A percentile compares a stretch with the other conserved stretches of the same genome.
phyloP scores from a whole-genome alignment of 2,329 filamentous ascomycete species.

The Colletotrichum tropicicola region DNA sequence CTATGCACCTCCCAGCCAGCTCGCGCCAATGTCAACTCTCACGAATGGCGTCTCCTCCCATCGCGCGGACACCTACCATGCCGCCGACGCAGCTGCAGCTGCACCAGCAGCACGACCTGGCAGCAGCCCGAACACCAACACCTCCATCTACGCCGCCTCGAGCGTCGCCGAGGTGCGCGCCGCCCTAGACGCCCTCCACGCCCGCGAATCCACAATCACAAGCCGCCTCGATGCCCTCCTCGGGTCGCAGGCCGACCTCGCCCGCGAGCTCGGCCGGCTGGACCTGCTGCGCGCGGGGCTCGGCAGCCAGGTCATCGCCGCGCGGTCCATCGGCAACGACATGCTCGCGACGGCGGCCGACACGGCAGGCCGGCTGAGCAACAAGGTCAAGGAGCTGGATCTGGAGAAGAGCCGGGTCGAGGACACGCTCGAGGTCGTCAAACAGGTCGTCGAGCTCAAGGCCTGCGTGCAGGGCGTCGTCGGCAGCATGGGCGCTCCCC shows the following conservation, averaged over 20 bases:
- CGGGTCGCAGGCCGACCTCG: constrained; percentile 85
- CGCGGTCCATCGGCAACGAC: constrained; percentile 84
- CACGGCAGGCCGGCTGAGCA: constrained; percentile 86
- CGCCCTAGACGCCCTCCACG: constrained; percentile 78
- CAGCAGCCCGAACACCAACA: constrained; percentile 17
- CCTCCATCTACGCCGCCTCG: constrained; percentile 72
- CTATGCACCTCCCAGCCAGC: constrained; percentile 52
- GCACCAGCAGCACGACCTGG: constrained; percentile 12
- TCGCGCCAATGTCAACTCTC: constrained; percentile 57
- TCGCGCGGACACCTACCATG: constrained; percentile 42
- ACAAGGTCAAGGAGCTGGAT: constrained; percentile 87
- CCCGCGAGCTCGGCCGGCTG: constrained; percentile 85
- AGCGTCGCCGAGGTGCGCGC: constrained; percentile 83
- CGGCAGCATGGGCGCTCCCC: constrained; percentile 95
- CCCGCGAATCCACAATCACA: constrained; percentile 79
- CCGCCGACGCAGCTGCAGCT: constrained; percentile 25
- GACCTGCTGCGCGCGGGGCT: constrained; percentile 90
- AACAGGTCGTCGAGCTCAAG: constrained; percentile 96
- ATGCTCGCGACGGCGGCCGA: constrained; percentile 89
- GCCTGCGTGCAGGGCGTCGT: constrained; percentile 94
- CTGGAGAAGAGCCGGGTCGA: constrained; percentile 92
- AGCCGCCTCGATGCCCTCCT: constrained; percentile 79
- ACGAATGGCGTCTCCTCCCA: constrained; percentile 52
- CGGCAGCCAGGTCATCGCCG: constrained; percentile 85
- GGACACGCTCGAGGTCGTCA: constrained; percentile 88